A percentile compares a stretch with the other conserved stretches of the same genome.
Evolutionary conservation across 352 stramenopile species (phyloP).

Genomic region (Globisporangium yorkense): DNA sequence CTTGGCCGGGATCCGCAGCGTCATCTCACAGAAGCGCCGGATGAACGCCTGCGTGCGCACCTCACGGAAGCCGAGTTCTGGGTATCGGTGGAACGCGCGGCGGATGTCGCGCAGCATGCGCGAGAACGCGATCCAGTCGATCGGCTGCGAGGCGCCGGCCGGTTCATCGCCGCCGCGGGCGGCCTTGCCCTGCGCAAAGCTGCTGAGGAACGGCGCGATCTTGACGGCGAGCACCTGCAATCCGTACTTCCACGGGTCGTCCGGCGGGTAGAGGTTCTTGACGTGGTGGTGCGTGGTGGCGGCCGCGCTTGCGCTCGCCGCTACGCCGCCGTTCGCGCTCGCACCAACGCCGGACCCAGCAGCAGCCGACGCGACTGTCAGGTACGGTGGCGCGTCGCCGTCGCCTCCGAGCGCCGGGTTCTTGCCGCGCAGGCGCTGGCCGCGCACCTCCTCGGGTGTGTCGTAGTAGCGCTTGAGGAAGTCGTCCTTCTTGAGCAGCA

Average conservation of each 20-base stretch:
- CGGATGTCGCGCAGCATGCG: conserved; percentile 74
- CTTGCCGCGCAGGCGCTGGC: conserved; percentile 64
- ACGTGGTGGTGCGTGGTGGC: conserved; percentile 1
- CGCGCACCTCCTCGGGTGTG: conserved; percentile 67
- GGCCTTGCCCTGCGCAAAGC: conserved; percentile 26
- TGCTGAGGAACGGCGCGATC: conserved; percentile 56
- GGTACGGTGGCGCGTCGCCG: not conserved
- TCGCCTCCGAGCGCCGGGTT: conserved; percentile 19
- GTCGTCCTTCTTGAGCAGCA: conserved; percentile 78
- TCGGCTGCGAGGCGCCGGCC: not conserved
- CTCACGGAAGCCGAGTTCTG: conserved; percentile 91
- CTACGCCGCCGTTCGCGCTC: not conserved
- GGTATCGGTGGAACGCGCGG: conserved; percentile 84
- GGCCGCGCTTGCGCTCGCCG: not conserved
- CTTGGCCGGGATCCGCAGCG: conserved; percentile 66
- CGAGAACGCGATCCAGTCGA: conserved; percentile 68
- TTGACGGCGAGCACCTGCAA: conserved; percentile 40
- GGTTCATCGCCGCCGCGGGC: not conserved
- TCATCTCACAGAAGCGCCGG: conserved; percentile 70
- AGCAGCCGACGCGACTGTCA: not conserved
- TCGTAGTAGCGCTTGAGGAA: conserved; percentile 78
- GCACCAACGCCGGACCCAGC: not conserved
- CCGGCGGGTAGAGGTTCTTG: conserved; percentile 52
- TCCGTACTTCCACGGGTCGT: conserved; percentile 70
- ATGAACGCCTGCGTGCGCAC: conserved; percentile 85